Percentiles rank a stretch among this genome's conserved stretches.
These are phyloP conservation scores for Phytopythium oedochilum DNA, from an alignment of 352 stramenopile genomes.

Conservation along the genomic window DNA sequence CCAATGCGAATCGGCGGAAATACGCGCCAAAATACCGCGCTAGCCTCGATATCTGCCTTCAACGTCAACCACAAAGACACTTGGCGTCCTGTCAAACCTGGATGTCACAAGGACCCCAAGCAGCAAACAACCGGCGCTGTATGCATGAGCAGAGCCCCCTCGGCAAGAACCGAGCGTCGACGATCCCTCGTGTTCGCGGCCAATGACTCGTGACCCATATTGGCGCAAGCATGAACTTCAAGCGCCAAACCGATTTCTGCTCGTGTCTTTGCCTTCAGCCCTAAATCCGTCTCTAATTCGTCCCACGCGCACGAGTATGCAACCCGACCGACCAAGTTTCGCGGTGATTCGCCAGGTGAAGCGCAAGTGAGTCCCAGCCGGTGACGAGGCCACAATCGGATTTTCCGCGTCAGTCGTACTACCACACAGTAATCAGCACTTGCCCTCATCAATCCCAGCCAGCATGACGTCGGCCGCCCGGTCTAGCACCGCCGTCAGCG, in stretches of 20 bases:
- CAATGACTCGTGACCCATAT: too few relatives aligned
- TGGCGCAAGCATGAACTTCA: too few relatives aligned
- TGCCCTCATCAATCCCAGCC: too few relatives aligned
- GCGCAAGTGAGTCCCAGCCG: neutral
- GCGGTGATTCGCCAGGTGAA: too few relatives aligned
- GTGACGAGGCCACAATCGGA: neutral
- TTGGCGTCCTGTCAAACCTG: neutral
- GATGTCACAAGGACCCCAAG: neutral
- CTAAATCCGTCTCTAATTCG: neutral
- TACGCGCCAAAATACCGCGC: too few relatives aligned
- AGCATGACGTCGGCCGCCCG: slow-evolving; percentile 21
- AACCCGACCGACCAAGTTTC: too few relatives aligned
- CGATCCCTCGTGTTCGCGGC: neutral
- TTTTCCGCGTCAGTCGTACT: too few relatives aligned
- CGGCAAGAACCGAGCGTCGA: neutral
- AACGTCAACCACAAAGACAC: slow-evolving; percentile 1
- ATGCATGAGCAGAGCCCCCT: too few relatives aligned
- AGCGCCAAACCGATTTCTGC: neutral
- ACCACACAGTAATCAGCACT: too few relatives aligned
- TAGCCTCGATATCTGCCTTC: too few relatives aligned
- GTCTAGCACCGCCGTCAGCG: neutral
- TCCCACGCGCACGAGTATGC: neutral
- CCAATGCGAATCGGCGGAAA: neutral
- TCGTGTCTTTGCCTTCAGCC: neutral
- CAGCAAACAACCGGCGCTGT: too few relatives aligned